Conservation (phyloP, 352 stramenopile species). For the Globisporangium cylindrosporum region DNA sequence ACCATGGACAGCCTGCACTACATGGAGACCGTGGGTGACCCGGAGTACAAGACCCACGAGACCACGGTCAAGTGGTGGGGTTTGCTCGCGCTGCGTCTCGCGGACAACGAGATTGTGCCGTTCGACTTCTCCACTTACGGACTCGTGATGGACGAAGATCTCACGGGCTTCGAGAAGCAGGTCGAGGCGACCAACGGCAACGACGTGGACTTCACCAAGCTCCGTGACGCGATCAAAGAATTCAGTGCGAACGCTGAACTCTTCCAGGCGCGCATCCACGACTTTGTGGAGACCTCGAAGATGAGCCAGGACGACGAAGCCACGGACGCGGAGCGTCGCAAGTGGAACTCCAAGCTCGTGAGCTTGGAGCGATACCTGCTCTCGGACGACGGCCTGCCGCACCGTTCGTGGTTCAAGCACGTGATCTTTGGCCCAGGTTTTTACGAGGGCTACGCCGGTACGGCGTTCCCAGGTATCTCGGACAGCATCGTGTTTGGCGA, state of each 20-base stretch:
- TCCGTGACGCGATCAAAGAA: constrained; percentile 39
- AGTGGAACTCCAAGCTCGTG: constrained; percentile 53
- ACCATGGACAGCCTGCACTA: constrained; percentile 84
- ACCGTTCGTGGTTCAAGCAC: constrained; percentile 57
- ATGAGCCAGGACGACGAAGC: background rate
- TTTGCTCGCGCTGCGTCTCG: constrained; percentile 54
- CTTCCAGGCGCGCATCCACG: constrained; percentile 25
- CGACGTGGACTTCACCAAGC: constrained; percentile 29
- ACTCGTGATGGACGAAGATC: constrained; percentile 48
- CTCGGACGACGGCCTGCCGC: constrained; percentile 34
- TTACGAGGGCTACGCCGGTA: constrained; percentile 52
- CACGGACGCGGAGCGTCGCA: background rate
- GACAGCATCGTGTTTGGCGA: constrained; percentile 50
- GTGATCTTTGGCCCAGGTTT: constrained; percentile 58
- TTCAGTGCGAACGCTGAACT: constrained; percentile 32
- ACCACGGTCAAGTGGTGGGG: constrained; percentile 63
- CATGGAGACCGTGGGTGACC: constrained; percentile 56
- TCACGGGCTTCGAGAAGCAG: constrained; percentile 28
- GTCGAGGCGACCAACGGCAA: constrained; percentile 16
- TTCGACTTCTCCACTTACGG: constrained; percentile 71
- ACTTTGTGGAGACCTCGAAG: constrained; percentile 12
- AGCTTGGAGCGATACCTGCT: constrained; percentile 47
- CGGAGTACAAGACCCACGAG: constrained; percentile 51
- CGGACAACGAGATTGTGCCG: constrained; percentile 48
- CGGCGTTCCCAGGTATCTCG: constrained; percentile 46